These are phyloP conservation scores for Chaetoceros tenuissimus DNA, from an alignment of 108 stramenopile genomes.

Conservation along the genomic window DNA sequence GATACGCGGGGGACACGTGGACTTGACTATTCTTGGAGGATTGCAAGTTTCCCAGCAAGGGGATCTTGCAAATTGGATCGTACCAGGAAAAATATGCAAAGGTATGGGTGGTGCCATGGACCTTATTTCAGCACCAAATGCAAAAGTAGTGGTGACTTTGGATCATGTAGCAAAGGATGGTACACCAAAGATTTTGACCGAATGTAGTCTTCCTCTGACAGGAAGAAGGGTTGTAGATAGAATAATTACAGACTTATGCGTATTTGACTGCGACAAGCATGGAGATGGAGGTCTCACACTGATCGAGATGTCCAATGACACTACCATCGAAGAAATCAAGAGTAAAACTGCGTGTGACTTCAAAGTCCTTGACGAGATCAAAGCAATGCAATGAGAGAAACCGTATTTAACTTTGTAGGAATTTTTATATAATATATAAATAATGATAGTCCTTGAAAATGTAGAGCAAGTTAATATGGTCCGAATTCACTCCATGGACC, in stretches of 20 bases:
- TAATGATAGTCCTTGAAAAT: no score
- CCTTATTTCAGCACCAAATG: constrained; percentile 66
- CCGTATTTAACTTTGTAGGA: no score
- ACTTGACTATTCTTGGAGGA: constrained; percentile 90
- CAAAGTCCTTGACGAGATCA: no score
- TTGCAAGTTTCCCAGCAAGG: constrained; percentile 79
- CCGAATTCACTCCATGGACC: constrained; percentile 1
- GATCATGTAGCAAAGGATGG: constrained; percentile 88
- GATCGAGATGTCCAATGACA: constrained; percentile 62
- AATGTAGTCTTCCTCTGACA: constrained; percentile 83
- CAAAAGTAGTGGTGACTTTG: constrained; percentile 90
- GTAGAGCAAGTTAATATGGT: no score
- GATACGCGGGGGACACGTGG: constrained; percentile 89
- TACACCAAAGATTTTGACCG: constrained; percentile 75
- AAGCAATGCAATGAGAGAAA: no score
- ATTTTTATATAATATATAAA: no score
- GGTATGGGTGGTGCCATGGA: constrained; percentile 97
- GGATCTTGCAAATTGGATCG: constrained; percentile 90
- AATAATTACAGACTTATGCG: constrained; percentile 90
- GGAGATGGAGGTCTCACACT: constrained; percentile 53
- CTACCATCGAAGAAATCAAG: constrained; percentile 56
- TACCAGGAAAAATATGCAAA: constrained; percentile 89
- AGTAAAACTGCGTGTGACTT: constrained; percentile 58
- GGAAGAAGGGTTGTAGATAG: constrained; percentile 83
- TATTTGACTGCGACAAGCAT: constrained; percentile 76